A percentile compares a stretch with the other conserved stretches of the same genome.
Conservation (phyloP, 306 rosid species). For the Betula pendula region DNA sequence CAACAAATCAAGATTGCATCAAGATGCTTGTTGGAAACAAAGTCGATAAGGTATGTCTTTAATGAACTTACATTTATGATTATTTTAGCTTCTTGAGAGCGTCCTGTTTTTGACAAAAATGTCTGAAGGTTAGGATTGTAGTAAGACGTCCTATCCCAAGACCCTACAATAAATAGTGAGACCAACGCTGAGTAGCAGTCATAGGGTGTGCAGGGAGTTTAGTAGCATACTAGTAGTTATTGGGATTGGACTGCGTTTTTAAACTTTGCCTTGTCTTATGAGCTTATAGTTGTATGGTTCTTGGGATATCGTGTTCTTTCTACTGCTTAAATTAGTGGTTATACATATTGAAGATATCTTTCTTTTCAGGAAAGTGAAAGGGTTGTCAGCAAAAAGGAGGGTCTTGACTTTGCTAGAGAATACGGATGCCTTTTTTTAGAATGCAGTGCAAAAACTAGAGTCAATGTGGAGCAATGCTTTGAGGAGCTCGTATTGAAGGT, state of each 20-base stretch:
- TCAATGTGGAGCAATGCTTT: conserved; percentile 70
- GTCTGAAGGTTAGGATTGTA: neutral
- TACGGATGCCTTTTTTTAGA: conserved; percentile 72
- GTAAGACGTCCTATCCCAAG: neutral
- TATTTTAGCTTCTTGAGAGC: neutral
- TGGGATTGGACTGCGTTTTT: too few relatives aligned
- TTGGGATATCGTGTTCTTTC: neutral
- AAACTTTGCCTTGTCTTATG: neutral
- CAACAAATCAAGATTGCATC: conserved; percentile 78
- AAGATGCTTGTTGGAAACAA: conserved; percentile 88
- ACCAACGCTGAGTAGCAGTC: neutral
- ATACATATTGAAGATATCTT: neutral
- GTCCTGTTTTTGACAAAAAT: neutral
- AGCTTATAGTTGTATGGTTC: conserved; percentile 11
- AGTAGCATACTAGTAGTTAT: too few relatives aligned
- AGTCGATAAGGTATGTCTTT: conserved; percentile 59
- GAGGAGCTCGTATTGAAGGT: conserved; percentile 84
- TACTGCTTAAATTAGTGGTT: neutral
- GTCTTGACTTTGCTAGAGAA: conserved; percentile 69
- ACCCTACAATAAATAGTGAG: neutral
- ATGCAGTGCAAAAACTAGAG: conserved; percentile 82
- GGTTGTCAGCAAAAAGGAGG: conserved; percentile 71
- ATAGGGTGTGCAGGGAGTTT: too few relatives aligned
- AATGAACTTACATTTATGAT: conserved; percentile 8
- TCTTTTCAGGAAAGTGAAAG: conserved; percentile 68